These are phyloP conservation scores for Lachnellula hyalina DNA, from an alignment of 2,329 filamentous ascomycete genomes.

Conservation along the genomic window DNA sequence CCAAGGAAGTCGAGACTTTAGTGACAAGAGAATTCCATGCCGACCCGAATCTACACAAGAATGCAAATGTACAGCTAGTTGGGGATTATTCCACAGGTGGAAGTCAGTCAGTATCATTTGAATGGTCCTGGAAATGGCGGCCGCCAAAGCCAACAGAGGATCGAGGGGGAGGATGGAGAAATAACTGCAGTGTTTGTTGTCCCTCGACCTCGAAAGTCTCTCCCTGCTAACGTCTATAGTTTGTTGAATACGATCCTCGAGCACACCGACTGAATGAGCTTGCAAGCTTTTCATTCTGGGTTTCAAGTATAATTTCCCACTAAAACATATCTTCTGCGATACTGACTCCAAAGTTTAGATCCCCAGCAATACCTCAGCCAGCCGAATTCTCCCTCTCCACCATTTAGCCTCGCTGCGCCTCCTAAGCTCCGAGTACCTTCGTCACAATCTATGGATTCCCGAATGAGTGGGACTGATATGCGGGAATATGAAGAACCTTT, in stretches of 20 bases:
- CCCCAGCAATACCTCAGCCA: conserved; percentile 40
- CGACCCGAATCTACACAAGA: conserved; percentile 95
- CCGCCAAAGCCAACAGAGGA: conserved; percentile 80
- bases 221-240: conserved; percentile 44
- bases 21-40: conserved; percentile 95
- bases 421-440: conserved; percentile 80
- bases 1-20: conserved; percentile 85
- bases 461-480: conserved; percentile 65
- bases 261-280: conserved; percentile 84
- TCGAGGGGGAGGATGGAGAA: conserved; percentile 87
- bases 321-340: conserved; percentile 12
- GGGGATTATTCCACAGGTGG: conserved; percentile 84
- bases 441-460: conserved; percentile 77
- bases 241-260: conserved; percentile 94
- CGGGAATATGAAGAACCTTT: conserved; percentile 48
- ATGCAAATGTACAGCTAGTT: conserved; percentile 91
- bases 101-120: conserved; percentile 78
- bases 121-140: conserved; percentile 97
- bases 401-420: conserved; percentile 67
- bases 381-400: conserved; percentile 64
- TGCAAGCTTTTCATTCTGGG: conserved; percentile 92
- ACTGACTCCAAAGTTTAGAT: conserved; percentile 19
- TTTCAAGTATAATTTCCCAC: conserved; percentile 58
- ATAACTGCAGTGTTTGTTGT: conserved; percentile 73
- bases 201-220: neutral